Percentiles rank a stretch among this genome's conserved stretches.
These are phyloP conservation scores for Lactifluus subvellereus DNA, from an alignment of 768 basidiomycete species.

Conservation along the genomic window DNA sequence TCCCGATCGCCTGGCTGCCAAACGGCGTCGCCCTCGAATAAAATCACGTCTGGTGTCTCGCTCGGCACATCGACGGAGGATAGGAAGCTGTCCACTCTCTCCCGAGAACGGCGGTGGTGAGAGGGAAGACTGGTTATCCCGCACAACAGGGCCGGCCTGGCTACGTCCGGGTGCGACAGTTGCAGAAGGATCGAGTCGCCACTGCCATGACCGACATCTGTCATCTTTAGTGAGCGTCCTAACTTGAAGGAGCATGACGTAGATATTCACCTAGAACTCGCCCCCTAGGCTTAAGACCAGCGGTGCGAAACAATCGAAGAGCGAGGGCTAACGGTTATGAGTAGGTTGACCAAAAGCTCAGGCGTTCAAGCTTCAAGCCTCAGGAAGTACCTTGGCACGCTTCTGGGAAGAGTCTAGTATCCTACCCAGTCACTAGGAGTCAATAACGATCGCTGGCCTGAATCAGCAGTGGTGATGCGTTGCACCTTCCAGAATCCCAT, in stretches of 20 bases:
- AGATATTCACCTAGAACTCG: constrained; percentile 46
- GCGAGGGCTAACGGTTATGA: constrained; percentile 40
- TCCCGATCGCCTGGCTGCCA: constrained; percentile 33
- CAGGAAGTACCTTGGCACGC: constrained; percentile 50
- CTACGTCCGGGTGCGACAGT: constrained; percentile 40
- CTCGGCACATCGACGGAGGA: constrained; percentile 8
- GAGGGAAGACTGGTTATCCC: constrained; percentile 52
- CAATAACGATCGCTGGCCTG: not conserved
- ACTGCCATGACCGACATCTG: constrained; percentile 65
- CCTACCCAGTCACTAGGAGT: constrained; percentile 30
- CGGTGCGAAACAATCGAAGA: constrained; percentile 42
- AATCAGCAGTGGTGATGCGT: not conserved
- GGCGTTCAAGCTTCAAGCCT: not conserved
- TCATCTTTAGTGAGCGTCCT: not conserved
- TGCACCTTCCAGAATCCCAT: constrained; percentile 65
- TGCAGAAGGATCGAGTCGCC: constrained; percentile 61
- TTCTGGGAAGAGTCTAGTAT: constrained; percentile 46
- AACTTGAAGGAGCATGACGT: not conserved
- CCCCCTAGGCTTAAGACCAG: constrained; percentile 37
- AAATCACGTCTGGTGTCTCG: constrained; percentile 31
- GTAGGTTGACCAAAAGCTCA: not conserved
- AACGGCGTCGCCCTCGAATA: constrained; percentile 50
- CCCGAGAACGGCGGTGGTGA: constrained; percentile 44
- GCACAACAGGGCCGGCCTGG: constrained; percentile 42
- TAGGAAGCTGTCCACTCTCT: constrained; percentile 32